phyloP scores from a whole-genome alignment of 176 grass and related monocot species.

The Oryza rufipogon region DNA sequence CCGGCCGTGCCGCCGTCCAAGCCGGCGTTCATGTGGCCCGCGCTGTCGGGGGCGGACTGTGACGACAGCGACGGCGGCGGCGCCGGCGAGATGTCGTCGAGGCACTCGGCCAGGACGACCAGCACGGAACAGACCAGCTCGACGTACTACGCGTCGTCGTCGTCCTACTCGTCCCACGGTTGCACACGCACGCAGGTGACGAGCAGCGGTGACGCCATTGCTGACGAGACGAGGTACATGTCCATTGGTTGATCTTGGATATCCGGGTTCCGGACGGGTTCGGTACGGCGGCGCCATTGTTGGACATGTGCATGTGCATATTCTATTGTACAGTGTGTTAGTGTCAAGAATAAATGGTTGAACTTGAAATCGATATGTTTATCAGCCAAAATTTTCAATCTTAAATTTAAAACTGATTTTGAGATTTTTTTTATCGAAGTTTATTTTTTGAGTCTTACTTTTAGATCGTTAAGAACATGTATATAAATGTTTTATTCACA shows the following conservation, averaged over 20 bases:
- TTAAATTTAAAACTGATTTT: no score
- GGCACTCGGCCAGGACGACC: not conserved
- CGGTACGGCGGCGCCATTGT: not conserved
- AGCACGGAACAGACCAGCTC: constrained; percentile 24
- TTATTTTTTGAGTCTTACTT: no score
- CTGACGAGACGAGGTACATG: not conserved
- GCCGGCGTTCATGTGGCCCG: constrained; percentile 39
- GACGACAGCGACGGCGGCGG: constrained; percentile 5
- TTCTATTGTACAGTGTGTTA: not conserved
- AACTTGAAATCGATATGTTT: no score
- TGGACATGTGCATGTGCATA: not conserved
- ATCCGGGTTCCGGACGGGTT: no score
- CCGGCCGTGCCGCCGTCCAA: not conserved
- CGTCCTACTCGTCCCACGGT: not conserved
- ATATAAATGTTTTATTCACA: no score
- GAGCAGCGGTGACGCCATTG: constrained; percentile 6
- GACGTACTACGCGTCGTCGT: constrained; percentile 38
- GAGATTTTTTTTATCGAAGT: no score
- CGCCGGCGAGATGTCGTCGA: not conserved
- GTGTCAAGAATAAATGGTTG: not conserved
- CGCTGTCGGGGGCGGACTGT: not conserved
- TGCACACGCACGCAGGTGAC: constrained; percentile 11
- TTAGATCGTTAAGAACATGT: no score
- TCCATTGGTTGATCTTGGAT: not conserved
- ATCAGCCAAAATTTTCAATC: no score